phyloP scores from a whole-genome alignment of 129 eudicot species.

The Artemisia argyi region DNA sequence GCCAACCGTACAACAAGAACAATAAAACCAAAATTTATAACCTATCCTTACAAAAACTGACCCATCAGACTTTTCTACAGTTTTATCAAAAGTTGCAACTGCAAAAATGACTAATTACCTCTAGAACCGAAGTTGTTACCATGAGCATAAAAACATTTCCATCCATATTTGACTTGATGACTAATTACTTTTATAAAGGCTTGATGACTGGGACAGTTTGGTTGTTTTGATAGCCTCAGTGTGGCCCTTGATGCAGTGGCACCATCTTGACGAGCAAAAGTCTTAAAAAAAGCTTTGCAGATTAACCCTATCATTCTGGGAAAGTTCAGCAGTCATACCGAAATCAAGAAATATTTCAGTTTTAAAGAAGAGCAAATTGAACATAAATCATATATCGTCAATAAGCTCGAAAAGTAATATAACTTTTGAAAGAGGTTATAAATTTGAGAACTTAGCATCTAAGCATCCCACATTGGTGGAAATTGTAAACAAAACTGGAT shows the following conservation, averaged over 20 bases:
- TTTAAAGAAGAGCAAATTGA: too few species aligned
- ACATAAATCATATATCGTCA: too few species aligned
- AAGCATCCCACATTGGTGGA: too few species aligned
- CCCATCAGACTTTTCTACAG: neutral
- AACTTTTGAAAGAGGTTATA: too few species aligned
- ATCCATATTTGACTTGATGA: slow-evolving; percentile 79
- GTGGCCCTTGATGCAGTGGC: slow-evolving; percentile 76
- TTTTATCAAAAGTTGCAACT: neutral
- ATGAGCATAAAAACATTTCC: slow-evolving; percentile 90
- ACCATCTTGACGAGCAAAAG: slow-evolving; percentile 91
- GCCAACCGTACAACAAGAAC: slow-evolving; percentile 71
- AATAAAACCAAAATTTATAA: slow-evolving; percentile 1
- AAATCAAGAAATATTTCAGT: slow-evolving; percentile 61
- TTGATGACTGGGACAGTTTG: slow-evolving; percentile 77
- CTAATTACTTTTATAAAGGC: slow-evolving; percentile 79
- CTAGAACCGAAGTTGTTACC: slow-evolving; percentile 94
- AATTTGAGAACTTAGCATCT: too few species aligned
- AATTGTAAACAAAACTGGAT: too few species aligned
- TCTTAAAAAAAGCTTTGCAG: slow-evolving; percentile 81
- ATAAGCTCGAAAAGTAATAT: too few species aligned
- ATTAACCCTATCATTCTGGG: slow-evolving; percentile 56
- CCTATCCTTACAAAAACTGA: neutral
- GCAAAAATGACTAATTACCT: slow-evolving; percentile 48
- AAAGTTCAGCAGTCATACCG: slow-evolving; percentile 97
- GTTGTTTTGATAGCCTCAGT: slow-evolving; percentile 73